Conservation (phyloP, 768 basidiomycete genomes). For the Xerocomellus intermedius region DNA sequence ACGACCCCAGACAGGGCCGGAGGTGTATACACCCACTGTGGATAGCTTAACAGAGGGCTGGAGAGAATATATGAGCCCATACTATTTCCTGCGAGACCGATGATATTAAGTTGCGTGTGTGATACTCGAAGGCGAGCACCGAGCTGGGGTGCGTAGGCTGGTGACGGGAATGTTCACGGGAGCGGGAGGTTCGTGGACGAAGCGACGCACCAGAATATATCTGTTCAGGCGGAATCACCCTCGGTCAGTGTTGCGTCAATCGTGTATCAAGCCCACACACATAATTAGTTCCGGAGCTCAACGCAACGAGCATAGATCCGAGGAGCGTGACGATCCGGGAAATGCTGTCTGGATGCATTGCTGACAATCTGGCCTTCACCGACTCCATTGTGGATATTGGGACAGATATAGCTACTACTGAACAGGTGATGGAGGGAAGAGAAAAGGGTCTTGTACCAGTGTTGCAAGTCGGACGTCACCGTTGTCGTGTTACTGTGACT, state of each 20-base stretch:
- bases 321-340: constrained; percentile 49
- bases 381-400: constrained; percentile 4
- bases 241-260: background rate
- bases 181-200: too few species aligned
- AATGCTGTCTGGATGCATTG: constrained; percentile 22
- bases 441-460: too few species aligned
- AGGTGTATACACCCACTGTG: constrained; percentile 72
- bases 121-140: constrained; percentile 70
- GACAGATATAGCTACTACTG: too few species aligned
- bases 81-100: constrained; percentile 82
- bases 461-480: too few species aligned
- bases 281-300: constrained; percentile 74
- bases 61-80: constrained; percentile 19
- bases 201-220: constrained; percentile 30
- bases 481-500: too few species aligned
- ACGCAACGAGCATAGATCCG: constrained; percentile 56
- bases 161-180: constrained; percentile 22
- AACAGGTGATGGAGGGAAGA: too few species aligned
- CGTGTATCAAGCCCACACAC: constrained; percentile 40
- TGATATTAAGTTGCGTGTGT: constrained; percentile 79
- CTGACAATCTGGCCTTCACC: constrained; percentile 10
- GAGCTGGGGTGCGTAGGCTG: constrained; percentile 86
- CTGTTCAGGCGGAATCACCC: constrained; percentile 5
- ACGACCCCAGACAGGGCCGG: constrained; percentile 76
- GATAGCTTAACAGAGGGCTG: background rate